Conservation (phyloP, 192 early-diverging fungal species). For the Podila verticillata region DNA sequence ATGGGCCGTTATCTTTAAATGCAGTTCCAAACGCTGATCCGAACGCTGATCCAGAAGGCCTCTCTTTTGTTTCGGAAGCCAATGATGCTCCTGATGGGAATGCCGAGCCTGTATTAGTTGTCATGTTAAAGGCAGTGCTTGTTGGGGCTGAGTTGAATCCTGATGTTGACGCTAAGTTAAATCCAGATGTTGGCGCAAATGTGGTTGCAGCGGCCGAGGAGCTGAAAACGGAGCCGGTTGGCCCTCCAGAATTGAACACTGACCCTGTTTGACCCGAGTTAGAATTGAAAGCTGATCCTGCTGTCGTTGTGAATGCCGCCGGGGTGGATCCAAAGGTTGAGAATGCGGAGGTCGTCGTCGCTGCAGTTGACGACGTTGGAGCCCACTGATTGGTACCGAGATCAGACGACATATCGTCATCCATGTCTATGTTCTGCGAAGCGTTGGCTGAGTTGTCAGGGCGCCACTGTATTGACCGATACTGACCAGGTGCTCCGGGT, state of each 20-base stretch:
- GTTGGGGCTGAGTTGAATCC: not conserved
- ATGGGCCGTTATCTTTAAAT: not conserved
- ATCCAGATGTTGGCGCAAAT: no score
- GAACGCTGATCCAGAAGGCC: not conserved
- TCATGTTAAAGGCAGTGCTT: not conserved
- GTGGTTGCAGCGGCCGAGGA: no score
- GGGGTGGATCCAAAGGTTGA: not conserved
- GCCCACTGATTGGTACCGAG: not conserved
- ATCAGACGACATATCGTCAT: not conserved
- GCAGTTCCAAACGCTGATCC: not conserved
- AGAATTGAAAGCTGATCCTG: not conserved
- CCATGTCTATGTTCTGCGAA: constrained; percentile 7
- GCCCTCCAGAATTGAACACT: no score
- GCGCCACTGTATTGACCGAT: constrained; percentile 23
- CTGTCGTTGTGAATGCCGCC: not conserved
- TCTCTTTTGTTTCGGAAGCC: not conserved
- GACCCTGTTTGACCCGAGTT: no score
- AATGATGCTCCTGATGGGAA: not conserved
- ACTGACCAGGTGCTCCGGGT: constrained; percentile 17
- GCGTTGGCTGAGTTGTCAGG: constrained; percentile 10
- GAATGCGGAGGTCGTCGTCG: not conserved
- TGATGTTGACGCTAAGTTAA: not conserved
- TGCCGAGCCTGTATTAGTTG: not conserved
- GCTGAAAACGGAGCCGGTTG: no score
- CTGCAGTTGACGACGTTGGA: not conserved